Percentiles rank a stretch among this genome's conserved stretches.
Evolutionary conservation across 2,329 filamentous ascomycete genomes (phyloP).

Genomic region (Penicillium sp.): DNA sequence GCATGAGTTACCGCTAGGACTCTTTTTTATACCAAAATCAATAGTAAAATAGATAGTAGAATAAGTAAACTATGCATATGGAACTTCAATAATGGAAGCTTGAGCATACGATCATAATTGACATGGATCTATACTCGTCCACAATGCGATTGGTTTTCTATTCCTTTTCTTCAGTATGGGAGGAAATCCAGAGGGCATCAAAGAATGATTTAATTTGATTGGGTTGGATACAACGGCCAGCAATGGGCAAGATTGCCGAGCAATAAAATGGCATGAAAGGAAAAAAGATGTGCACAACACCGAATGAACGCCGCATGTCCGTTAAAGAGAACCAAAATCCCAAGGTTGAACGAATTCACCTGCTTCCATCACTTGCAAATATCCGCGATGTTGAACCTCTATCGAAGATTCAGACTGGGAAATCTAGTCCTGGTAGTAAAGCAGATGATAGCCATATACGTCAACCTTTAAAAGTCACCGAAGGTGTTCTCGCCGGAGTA

Average conservation of each 20-base stretch:
- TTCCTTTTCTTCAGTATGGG: neutral
- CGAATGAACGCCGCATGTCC: constrained; percentile 23
- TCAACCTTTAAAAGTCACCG: constrained; percentile 50
- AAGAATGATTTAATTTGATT: neutral
- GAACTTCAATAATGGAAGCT: no score
- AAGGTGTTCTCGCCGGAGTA: constrained; percentile 99
- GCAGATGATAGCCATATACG: neutral
- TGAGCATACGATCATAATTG: neutral
- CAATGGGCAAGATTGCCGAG: constrained; percentile 13
- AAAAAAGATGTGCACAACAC: constrained; percentile 20
- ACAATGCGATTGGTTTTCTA: neutral
- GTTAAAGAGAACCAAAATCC: constrained; percentile 9
- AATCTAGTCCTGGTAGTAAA: neutral
- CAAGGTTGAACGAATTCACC: constrained; percentile 10
- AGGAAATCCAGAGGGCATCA: neutral
- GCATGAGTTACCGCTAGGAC: no score
- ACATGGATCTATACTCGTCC: neutral
- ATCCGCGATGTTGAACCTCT: neutral
- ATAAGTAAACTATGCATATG: neutral
- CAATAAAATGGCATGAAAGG: constrained; percentile 9
- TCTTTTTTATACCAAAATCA: no score
- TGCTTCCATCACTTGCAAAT: neutral
- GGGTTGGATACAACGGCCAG: constrained; percentile 12
- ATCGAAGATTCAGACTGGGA: neutral
- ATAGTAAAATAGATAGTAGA: neutral